Evolutionary conservation across 371 early-diverging fungal genomes (phyloP), one percentile per base, ranked within the genome.

Genomic region (Actinomortierella wolfii): DNA sequence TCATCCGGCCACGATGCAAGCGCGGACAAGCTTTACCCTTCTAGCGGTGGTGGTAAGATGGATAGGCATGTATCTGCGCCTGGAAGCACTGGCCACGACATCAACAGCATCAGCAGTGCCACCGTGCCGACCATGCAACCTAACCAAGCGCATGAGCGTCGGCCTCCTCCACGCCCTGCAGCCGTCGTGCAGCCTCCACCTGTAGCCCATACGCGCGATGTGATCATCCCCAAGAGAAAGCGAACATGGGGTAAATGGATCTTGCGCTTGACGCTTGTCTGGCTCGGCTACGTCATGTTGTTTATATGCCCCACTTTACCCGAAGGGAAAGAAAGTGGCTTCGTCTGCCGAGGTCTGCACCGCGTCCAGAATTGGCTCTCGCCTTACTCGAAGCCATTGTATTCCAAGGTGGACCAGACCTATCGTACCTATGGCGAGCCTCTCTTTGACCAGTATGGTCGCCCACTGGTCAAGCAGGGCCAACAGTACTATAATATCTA

Each of bases 351-450:
- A 14, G 57, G 57, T 4, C 29, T 57, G 11, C 29, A n/a, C 7
- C 21, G 40, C 13, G 13, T 54, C 17, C 54, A 59, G 53, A 20
- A 62, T 28, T 66, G 73, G 67, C 50, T 73, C 18, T 58, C 40
- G 1, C 67, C 73, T 14, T 62, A 66, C 34, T 51, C 66, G 0
- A 51, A 73, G 1, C 62, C 66, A 5, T 55, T 53, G 6, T 42
- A 44, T 6, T 25, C 29, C 4, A 42, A 34, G 20, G 14, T 58
- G n/a, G 62, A 61, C 29, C 54, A 64, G 41, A 60, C 70, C 14
- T 69, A 69, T 18, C 64, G 57, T n/a, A 46, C 57, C 18, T 64
- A 69, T 46, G 70, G 41, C 1, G 70, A 57, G 42, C 73, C 73
- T 3, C 62, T 59, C 26, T 52, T 66, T 15, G 63, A 73, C 17